Evolutionary conservation across 73 alveolate species (phyloP).

Genomic region (Stentor roeselii): DNA sequence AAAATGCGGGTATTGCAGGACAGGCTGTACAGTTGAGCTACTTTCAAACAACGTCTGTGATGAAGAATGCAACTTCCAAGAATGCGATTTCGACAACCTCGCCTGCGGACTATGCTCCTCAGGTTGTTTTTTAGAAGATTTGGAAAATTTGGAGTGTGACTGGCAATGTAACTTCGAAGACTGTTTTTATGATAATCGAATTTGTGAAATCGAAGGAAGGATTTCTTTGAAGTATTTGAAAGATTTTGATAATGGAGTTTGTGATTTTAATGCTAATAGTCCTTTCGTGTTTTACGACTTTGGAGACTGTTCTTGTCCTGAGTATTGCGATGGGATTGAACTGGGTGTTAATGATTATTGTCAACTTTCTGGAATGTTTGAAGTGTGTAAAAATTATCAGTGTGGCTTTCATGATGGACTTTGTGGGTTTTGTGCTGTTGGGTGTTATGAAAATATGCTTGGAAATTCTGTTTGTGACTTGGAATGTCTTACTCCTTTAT

Average conservation of each 20-base stretch:
- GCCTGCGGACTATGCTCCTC: neutral
- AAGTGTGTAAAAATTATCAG: neutral
- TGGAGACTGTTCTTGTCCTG: neutral
- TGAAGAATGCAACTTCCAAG: conserved; percentile 3
- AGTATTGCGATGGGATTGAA: too few relatives aligned
- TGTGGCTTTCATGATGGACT: neutral
- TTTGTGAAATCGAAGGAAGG: neutral
- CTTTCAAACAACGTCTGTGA: neutral
- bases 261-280: neutral
- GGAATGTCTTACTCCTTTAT: neutral
- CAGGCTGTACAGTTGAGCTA: neutral
- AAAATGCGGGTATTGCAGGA: neutral
- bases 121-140: neutral
- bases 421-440: neutral
- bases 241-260: too few relatives aligned
- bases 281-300: neutral
- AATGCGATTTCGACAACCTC: neutral
- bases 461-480: neutral
- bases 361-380: too few relatives aligned
- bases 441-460: neutral
- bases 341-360: too few relatives aligned
- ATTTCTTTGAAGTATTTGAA: too few relatives aligned
- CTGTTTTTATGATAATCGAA: neutral
- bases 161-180: neutral
- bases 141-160: neutral